Evolutionary conservation across 2,329 filamentous ascomycete species (phyloP).

Genomic region (Botrytis aclada): DNA sequence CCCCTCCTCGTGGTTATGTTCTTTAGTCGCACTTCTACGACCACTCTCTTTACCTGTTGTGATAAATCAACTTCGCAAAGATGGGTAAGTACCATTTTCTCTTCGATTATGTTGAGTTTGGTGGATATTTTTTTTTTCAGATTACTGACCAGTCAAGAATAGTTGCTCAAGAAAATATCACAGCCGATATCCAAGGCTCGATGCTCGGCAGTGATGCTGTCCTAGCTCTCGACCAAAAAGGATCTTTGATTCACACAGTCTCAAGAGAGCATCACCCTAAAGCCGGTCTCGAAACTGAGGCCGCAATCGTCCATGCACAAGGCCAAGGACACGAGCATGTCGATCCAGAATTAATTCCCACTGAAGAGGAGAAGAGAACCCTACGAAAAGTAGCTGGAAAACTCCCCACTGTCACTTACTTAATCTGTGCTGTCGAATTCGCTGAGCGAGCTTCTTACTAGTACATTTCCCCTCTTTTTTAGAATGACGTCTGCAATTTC

Average conservation of each 20-base stretch:
- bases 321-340: background rate
- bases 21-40: conserved; percentile 16
- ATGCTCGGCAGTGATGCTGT: conserved; percentile 21
- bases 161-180: conserved; percentile 21
- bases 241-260: conserved; percentile 24
- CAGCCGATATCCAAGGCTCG: conserved; percentile 21
- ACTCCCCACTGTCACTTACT: conserved; percentile 64
- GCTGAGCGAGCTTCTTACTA: conserved; percentile 80
- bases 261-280: background rate
- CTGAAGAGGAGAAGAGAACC: conserved; percentile 58
- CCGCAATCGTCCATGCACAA: background rate
- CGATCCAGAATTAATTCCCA: conserved; percentile 35
- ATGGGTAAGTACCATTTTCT: conserved; percentile 15
- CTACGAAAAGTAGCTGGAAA: conserved; percentile 62
- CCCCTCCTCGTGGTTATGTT: background rate
- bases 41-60: conserved; percentile 12
- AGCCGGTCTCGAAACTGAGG: background rate
- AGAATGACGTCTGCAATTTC: conserved; percentile 40
- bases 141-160: background rate
- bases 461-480: conserved; percentile 51
- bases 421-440: conserved; percentile 69
- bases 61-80: conserved; percentile 10
- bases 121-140: too few species aligned
- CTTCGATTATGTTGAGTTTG: background rate
- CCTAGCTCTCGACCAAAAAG: conserved; percentile 24